Conservation (phyloP, 2,329 filamentous ascomycete species). For the Trichoderma oligosporum region DNA sequence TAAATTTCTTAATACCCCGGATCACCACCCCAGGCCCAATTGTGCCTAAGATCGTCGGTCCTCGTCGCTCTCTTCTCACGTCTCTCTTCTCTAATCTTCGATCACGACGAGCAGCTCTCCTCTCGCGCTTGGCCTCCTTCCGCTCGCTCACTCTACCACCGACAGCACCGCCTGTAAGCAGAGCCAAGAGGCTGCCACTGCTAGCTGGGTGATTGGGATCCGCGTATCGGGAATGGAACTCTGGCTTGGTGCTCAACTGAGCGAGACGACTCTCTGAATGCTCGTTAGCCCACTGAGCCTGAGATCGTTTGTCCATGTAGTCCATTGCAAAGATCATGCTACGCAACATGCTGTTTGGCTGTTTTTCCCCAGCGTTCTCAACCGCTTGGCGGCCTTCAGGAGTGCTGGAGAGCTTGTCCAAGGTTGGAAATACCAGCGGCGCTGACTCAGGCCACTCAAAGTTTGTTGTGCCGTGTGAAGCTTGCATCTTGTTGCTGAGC, state of each 20-base stretch:
- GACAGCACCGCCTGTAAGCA: slow-evolving; percentile 26
- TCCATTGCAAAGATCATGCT: slow-evolving; percentile 21
- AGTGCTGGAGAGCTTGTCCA: slow-evolving; percentile 31
- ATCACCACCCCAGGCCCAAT: slow-evolving; percentile 16
- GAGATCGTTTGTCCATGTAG: slow-evolving; percentile 26
- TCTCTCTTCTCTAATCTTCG: not conserved
- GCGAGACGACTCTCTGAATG: slow-evolving; percentile 24
- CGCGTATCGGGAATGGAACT: slow-evolving; percentile 29
- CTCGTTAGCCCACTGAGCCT: slow-evolving; percentile 24
- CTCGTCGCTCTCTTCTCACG: slow-evolving; percentile 5
- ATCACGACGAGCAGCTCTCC: not conserved
- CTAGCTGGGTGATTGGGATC: slow-evolving; percentile 30
- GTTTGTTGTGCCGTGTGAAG: slow-evolving; percentile 34
- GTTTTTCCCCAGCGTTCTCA: slow-evolving; percentile 8
- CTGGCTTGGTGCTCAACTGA: slow-evolving; percentile 23
- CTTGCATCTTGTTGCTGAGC: slow-evolving; percentile 29
- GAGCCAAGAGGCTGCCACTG: slow-evolving; percentile 28
- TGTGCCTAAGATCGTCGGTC: slow-evolving; percentile 1
- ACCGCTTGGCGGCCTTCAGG: not conserved
- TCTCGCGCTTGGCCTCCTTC: not conserved
- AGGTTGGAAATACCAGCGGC: slow-evolving; percentile 45
- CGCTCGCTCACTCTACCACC: not conserved
- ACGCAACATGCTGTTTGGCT: slow-evolving; percentile 6
- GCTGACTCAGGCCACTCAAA: slow-evolving; percentile 45
- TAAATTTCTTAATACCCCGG: slow-evolving; percentile 16